Evolutionary conservation across 768 basidiomycete genomes (phyloP).

Genomic region (Serendipita sp.): DNA sequence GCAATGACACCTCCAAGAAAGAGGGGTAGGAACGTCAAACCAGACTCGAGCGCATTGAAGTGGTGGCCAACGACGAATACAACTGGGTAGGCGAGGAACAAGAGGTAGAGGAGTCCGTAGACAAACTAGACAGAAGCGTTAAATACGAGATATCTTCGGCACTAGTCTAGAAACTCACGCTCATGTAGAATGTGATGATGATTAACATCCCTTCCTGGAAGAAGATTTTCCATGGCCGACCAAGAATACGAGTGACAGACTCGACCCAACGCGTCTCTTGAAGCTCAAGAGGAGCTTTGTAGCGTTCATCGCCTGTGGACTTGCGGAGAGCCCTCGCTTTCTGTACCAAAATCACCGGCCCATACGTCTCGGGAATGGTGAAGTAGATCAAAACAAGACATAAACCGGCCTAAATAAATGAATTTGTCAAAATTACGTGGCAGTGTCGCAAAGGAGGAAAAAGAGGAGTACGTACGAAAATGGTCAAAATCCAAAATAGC

Average conservation of each 20-base stretch:
- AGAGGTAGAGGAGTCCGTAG: conserved; percentile 19
- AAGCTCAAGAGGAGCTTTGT: conserved; percentile 20
- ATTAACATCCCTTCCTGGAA: conserved; percentile 20
- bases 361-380: conserved; percentile 9
- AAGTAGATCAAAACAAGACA: not conserved
- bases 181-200: conserved; percentile 25
- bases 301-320: conserved; percentile 21
- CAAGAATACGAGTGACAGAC: conserved; percentile 9
- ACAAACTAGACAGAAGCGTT: conserved; percentile 13
- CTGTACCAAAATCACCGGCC: conserved; percentile 18
- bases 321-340: conserved; percentile 22
- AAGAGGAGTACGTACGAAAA: conserved; percentile 21
- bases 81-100: conserved; percentile 23
- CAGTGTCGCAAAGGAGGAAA: not conserved
- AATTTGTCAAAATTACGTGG: conserved; percentile 15
- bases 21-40: conserved; percentile 23
- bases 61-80: conserved; percentile 21
- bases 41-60: conserved; percentile 20
- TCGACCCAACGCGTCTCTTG: not conserved
- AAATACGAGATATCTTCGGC: not conserved
- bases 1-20: conserved; percentile 20
- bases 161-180: not conserved
- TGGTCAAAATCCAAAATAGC: conserved; percentile 22
- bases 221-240: conserved; percentile 4
- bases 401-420: not conserved